A percentile compares a stretch with the other conserved stretches of the same genome.
Conservation (phyloP, 345 rosid genomes). For the Eutrema yunnanense region DNA sequence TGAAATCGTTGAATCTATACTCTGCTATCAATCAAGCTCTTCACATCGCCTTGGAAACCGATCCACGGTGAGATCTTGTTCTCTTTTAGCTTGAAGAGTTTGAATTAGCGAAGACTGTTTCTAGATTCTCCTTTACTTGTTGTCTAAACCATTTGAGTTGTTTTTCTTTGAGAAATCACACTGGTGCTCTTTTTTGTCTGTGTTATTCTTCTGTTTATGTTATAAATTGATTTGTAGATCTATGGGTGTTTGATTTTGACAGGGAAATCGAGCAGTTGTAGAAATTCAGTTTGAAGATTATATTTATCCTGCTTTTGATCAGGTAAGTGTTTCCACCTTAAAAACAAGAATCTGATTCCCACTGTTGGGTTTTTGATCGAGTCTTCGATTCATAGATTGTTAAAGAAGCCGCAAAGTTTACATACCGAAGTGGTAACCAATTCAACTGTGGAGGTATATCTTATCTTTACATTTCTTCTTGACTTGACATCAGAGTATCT, state of each 20-base stretch:
- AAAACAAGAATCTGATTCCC: not conserved
- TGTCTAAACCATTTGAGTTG: not conserved
- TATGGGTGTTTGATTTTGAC: constrained; percentile 1
- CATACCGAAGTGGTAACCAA: constrained; percentile 90
- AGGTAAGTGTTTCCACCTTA: constrained; percentile 36
- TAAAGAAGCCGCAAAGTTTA: constrained; percentile 94
- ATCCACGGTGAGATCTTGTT: constrained; percentile 41
- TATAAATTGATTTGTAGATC: not conserved
- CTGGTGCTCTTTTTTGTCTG: not conserved
- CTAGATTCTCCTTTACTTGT: not conserved
- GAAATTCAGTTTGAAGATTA: constrained; percentile 96
- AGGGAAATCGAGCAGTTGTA: constrained; percentile 82
- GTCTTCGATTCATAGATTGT: constrained; percentile 50
- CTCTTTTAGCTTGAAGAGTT: not conserved
- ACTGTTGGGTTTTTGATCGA: not conserved
- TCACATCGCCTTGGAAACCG: constrained; percentile 48
- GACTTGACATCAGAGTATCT: not conserved
- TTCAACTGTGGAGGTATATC: constrained; percentile 82
- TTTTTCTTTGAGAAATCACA: not conserved
- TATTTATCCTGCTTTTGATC: constrained; percentile 94
- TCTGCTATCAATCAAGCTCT: constrained; percentile 54
- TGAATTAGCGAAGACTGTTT: not conserved
- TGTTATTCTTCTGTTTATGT: not conserved
- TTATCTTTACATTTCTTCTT: not conserved
- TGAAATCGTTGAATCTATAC: constrained; percentile 37